Evolutionary conservation across 2,329 filamentous ascomycete species (phyloP), one percentile per base, ranked within the genome.

Genomic region (Alternaria atra): DNA sequence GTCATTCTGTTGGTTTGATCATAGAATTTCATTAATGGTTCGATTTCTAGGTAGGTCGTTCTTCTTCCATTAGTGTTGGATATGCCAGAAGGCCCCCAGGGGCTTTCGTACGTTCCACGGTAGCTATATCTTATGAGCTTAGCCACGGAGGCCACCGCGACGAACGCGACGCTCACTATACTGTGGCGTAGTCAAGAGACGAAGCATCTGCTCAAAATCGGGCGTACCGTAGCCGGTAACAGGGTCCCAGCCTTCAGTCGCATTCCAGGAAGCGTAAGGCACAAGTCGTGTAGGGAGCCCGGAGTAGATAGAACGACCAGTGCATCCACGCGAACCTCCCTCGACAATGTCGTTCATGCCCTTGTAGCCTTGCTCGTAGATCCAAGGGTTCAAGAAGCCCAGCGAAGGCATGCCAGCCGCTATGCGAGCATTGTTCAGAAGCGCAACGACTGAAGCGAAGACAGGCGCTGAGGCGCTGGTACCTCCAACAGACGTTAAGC

Each of bases 201-300:
- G 63, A 30, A 78, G 64, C 47, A 80, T 64, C 63, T 75, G 70
- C 47, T 67, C 67, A 54, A 80, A 78, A 47, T 78, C 71, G 0
- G 77, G 77, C 29, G 77, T 79, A 6, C 77, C 77, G 34, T 76
- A 71, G 0, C 83, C 83, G 13, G 83, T 84, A 5, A 80, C 82
- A 1, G 83, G 82, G 69, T 85, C 83, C 83, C 83, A 85, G 2
- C 82, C 83, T 30, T 71, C 62, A 0, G 81, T 84, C 23, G 84
- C 83, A 71, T 84, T 84, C 83, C 83, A 85, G 39, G 80, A 79
- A 1, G 84, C 84, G 67, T 80, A 77, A 2, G 77, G 80, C 5
- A 85, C 79, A 50, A 67, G 67, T 1, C 78, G 80, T 30, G 82
- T 76, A 0, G 61, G 32, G 4, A 80, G 65, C 4, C 79, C 79